Percentiles rank a stretch among this genome's conserved stretches.
These are phyloP conservation scores for Uncinocarpus reesii DNA, from an alignment of 2,329 filamentous ascomycete species.

Conservation along the genomic window DNA sequence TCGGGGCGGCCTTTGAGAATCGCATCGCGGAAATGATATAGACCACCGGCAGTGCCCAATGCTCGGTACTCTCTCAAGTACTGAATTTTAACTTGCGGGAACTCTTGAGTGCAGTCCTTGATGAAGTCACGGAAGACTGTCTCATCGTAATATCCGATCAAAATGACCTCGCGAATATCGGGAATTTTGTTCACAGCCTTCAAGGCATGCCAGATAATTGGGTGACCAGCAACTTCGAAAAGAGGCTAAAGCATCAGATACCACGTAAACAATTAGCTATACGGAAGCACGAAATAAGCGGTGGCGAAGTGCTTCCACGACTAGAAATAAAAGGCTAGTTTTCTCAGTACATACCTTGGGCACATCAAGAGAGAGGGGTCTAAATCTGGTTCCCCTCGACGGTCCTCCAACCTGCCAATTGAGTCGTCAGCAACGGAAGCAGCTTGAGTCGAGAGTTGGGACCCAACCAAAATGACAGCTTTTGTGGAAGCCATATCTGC, in stretches of 20 bases:
- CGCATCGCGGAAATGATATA: slow-evolving; percentile 98
- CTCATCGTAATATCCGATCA: slow-evolving; percentile 99
- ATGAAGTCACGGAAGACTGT: slow-evolving; percentile 95
- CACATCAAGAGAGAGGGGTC: slow-evolving; percentile 86
- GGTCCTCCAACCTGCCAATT: slow-evolving; percentile 72
- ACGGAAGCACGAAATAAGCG: background rate
- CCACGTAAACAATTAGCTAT: background rate
- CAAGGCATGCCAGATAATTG: slow-evolving; percentile 97
- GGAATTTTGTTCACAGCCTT: slow-evolving; percentile 82
- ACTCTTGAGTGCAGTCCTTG: slow-evolving; percentile 74
- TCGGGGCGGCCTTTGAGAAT: slow-evolving; percentile 94
- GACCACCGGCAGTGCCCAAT: slow-evolving; percentile 84
- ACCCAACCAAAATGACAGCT: slow-evolving; percentile 76
- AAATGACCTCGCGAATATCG: slow-evolving; percentile 88
- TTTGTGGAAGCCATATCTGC: slow-evolving; percentile 58
- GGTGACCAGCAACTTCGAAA: slow-evolving; percentile 95
- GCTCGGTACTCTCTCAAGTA: slow-evolving; percentile 97
- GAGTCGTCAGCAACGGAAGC: slow-evolving; percentile 24
- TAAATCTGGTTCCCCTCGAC: slow-evolving; percentile 88
- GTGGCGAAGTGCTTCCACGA: background rate
- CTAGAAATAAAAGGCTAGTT: no score
- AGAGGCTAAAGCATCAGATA: slow-evolving; percentile 54
- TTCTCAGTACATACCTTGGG: slow-evolving; percentile 67
- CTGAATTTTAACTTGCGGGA: slow-evolving; percentile 79
- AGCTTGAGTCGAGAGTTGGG: background rate